These are phyloP conservation scores for Saprolegnia diclina DNA, from an alignment of 352 stramenopile genomes.

Conservation along the genomic window DNA sequence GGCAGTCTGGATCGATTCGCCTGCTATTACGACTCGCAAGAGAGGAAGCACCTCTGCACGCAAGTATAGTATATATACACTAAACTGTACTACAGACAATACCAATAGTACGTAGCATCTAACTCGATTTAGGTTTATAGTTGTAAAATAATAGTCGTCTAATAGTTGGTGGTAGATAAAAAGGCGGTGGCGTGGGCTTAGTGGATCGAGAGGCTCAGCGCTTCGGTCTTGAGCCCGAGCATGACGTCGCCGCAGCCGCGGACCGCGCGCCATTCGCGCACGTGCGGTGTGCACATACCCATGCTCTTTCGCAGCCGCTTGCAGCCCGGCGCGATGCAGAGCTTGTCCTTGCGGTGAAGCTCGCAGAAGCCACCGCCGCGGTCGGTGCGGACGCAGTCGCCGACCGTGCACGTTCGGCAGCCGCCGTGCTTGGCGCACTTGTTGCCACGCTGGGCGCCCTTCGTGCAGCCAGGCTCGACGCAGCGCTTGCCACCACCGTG, in stretches of 20 bases:
- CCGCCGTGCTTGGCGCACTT: constrained; percentile 50
- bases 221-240: constrained; percentile 1
- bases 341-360: constrained; percentile 33
- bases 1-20: too few relatives aligned
- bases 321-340: constrained; percentile 26
- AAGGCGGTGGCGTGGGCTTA: neutral
- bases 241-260: constrained; percentile 1
- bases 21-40: too few relatives aligned
- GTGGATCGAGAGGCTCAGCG: constrained; percentile 9
- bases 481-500: constrained; percentile 54
- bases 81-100: too few relatives aligned
- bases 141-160: constrained; percentile 12
- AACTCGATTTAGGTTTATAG: neutral
- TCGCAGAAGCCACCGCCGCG: constrained; percentile 47
- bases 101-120: too few relatives aligned
- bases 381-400: constrained; percentile 40
- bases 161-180: constrained; percentile 5
- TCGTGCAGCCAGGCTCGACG: constrained; percentile 42
- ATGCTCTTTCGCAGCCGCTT: constrained; percentile 26
- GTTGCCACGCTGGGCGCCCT: constrained; percentile 44
- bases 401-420: constrained; percentile 33
- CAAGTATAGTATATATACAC: too few relatives aligned
- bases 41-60: too few relatives aligned
- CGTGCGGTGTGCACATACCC: constrained; percentile 23
- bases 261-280: constrained; percentile 17